Evolutionary conservation across 176 grass and related monocot species (phyloP), one percentile per base, ranked within the genome.

Genomic region (Canna indica): DNA sequence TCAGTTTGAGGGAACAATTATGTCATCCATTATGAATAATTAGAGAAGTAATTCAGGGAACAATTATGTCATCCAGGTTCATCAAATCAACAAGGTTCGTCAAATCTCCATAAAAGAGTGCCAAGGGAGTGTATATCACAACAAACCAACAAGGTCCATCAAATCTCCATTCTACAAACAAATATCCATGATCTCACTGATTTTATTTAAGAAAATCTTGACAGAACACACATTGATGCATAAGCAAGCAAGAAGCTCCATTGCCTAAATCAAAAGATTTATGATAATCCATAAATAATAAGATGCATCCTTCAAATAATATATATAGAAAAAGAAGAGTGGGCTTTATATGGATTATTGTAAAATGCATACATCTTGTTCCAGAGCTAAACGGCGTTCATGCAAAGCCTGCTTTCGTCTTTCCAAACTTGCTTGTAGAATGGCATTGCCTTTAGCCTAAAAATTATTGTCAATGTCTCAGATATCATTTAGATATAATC

Each of bases 331-430:
- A n/a, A n/a, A n/a, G n/a, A n/a, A 64, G 30, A 34, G 30, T 18
- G 7, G 15, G 32, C 30, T 67, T n/a, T 8, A 4, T 25, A 24
- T 25, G 20, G 20, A 54, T 69, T 54, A 44, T 24, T 20, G 73
- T 63, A 78, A 76, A 59, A 83, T 59, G 13, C 86, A 80, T 99
- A 99, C 94, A 90, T 99, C 95, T 74, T 90, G 90, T 81, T 99
- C 95, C 73, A 99, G 87, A 73, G 81, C 87, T 73, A 99, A 77
- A 41, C 95, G 90, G 12, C 87, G 95, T 73, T 99, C 95, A 36
- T 99, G 90, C 68, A 99, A 77, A 5, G 90, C 95, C 86, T 99
- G 95, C 69, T 99, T 99, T 94, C 95, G 93, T 84, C 95, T 99
- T 90, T 99, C 95, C 79, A 99, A 79, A 81, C 95, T 99, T 69